These are phyloP conservation scores for Asterochloris erici DNA, from an alignment of 139 green algal species.

Conservation along the genomic window DNA sequence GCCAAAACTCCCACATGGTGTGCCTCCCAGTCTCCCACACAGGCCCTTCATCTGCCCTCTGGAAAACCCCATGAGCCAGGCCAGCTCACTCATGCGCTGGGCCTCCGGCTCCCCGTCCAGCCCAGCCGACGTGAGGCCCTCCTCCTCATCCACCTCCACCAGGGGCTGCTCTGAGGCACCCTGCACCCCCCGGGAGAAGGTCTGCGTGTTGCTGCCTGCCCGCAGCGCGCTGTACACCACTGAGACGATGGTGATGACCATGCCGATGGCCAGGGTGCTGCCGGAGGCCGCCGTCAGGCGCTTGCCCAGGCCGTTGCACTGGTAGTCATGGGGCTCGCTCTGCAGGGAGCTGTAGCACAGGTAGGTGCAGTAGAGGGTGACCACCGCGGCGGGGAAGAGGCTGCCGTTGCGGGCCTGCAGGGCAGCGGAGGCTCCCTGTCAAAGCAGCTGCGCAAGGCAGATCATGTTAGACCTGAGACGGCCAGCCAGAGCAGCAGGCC, in stretches of 20 bases:
- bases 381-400: slow-evolving; percentile 86
- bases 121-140: slow-evolving; percentile 55
- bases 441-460: no score
- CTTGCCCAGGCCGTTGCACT: slow-evolving; percentile 88
- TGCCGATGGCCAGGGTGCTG: slow-evolving; percentile 65
- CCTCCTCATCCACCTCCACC: slow-evolving; percentile 5
- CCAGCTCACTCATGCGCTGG: slow-evolving; percentile 8
- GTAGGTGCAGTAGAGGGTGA: slow-evolving; percentile 90
- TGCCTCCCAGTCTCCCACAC: no score
- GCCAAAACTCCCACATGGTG: no score
- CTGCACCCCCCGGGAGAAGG: slow-evolving; percentile 43
- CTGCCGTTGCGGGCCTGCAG: slow-evolving; percentile 55
- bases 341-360: slow-evolving; percentile 83
- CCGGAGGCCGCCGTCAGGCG: slow-evolving; percentile 64
- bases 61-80: background rate
- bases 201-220: slow-evolving; percentile 83
- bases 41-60: background rate
- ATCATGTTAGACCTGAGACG: no score
- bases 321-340: slow-evolving; percentile 81
- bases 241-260: slow-evolving; percentile 69
- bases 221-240: slow-evolving; percentile 95
- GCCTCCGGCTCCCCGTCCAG: slow-evolving; percentile 46
- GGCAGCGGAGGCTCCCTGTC: background rate
- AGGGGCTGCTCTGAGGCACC: slow-evolving; percentile 24
- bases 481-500: no score